These are phyloP conservation scores for Saccharomycopsis sp. DNA, from an alignment of 805 yeast species.

Conservation along the genomic window DNA sequence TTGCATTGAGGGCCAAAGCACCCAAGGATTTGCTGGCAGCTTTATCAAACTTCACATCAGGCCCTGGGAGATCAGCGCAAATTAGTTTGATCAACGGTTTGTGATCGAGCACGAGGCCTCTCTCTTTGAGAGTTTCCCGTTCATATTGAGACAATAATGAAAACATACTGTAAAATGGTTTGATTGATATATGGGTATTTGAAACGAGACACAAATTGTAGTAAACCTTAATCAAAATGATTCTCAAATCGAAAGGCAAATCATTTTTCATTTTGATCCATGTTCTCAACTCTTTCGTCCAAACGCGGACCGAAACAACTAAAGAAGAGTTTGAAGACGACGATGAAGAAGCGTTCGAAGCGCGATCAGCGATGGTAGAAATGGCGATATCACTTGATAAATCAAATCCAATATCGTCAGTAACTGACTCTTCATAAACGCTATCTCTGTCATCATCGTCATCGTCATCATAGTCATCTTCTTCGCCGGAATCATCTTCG, in stretches of 20 bases:
- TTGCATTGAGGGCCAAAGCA: conserved; percentile 45
- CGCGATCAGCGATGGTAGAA: neutral
- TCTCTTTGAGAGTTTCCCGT: conserved; percentile 25
- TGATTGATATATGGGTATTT: conserved; percentile 57
- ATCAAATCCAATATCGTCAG: conserved; percentile 30
- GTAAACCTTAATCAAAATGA: conserved; percentile 56
- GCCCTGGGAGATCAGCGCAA: conserved; percentile 34
- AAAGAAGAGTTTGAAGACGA: conserved; percentile 64
- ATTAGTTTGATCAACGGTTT: conserved; percentile 27
- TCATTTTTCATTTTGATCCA: conserved; percentile 74
- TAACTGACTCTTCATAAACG: conserved; percentile 27
- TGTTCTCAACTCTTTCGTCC: conserved; percentile 79
- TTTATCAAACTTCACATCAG: conserved; percentile 40
- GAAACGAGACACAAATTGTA: conserved; percentile 63
- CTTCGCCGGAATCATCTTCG: conserved; percentile 24
- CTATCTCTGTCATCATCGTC: conserved; percentile 25
- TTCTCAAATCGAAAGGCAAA: conserved; percentile 59
- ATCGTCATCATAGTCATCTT: conserved; percentile 32
- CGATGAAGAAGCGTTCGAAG: too few species aligned
- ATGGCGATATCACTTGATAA: conserved; percentile 25
- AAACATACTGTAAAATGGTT: conserved; percentile 54
- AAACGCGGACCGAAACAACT: conserved; percentile 63
- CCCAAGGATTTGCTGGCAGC: conserved; percentile 33
- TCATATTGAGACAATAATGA: conserved; percentile 40
- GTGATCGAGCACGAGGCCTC: conserved; percentile 31